phyloP scores from a whole-genome alignment of 805 yeast species.

The Saccharomycopsis oosterbeekiorum region DNA sequence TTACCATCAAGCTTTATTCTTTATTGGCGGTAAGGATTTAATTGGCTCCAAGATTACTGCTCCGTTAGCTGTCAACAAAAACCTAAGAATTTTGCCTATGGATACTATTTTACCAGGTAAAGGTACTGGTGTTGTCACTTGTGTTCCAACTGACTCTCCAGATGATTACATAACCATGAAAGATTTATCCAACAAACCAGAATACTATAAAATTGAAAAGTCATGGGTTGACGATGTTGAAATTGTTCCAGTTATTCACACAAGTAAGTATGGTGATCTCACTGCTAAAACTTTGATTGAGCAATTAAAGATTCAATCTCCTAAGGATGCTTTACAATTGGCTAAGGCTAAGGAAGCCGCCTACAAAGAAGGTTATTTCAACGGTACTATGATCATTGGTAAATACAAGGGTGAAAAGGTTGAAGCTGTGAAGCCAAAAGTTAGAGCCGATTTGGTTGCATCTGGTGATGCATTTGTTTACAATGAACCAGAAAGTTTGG shows the following conservation, averaged over 20 bases:
- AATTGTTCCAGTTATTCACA: slow-evolving; percentile 61
- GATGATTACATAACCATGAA: slow-evolving; percentile 85
- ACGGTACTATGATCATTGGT: slow-evolving; percentile 75
- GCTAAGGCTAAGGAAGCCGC: slow-evolving; percentile 91
- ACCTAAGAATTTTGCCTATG: slow-evolving; percentile 88
- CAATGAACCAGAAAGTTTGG: slow-evolving; percentile 87
- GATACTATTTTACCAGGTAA: slow-evolving; percentile 89
- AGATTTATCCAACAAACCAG: slow-evolving; percentile 18
- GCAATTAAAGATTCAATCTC: slow-evolving; percentile 84
- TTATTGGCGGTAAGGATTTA: slow-evolving; percentile 59
- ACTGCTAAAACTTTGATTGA: slow-evolving; percentile 81
- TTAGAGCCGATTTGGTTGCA: slow-evolving; percentile 70
- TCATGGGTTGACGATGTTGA: slow-evolving; percentile 72
- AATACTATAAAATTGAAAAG: slow-evolving; percentile 14
- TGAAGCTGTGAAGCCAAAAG: slow-evolving; percentile 82
- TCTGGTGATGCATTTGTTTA: slow-evolving; percentile 77
- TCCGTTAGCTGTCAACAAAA: slow-evolving; percentile 62
- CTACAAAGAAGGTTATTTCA: slow-evolving; percentile 93
- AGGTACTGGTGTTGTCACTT: slow-evolving; percentile 98
- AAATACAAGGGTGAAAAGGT: slow-evolving; percentile 82
- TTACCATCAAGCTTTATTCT: slow-evolving; percentile 46
- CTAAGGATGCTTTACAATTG: slow-evolving; percentile 79
- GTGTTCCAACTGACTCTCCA: slow-evolving; percentile 98
- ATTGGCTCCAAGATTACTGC: slow-evolving; percentile 84
- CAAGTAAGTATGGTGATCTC: slow-evolving; percentile 79